Base-by-base conservation (phyloP, 768 basidiomycete genomes). In the Collybia sordida region DNA sequence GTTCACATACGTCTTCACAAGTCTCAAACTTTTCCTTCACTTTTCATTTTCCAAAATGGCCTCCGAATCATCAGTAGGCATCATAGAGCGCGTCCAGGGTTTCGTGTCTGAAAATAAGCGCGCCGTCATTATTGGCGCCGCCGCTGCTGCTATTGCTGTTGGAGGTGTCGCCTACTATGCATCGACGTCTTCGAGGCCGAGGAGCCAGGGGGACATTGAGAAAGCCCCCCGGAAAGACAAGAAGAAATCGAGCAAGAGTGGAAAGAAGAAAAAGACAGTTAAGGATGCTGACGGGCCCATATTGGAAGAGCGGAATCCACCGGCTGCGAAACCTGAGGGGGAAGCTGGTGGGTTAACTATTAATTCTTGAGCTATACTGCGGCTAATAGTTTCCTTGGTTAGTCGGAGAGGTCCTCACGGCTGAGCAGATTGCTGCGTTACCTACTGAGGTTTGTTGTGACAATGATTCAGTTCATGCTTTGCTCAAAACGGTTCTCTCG, bases 51-150 rank as follows among this genome's bases (percentile, higher is more conserved):
- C 24, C 28, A 51, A 53, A 58, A 59, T 56, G 55, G 52, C 55
- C 25, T 53, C 58, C 27, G 58, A 59, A 38, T 40, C 37, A 6
- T 14, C 58, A 27, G 42, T 52, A 23, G 43, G 55, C 31, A 36
- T 83, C 64, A 58, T 85, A 49, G 85, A 87, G 58, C 85, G 88
- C 61, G 71, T 86, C 11, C 82, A 85, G 38, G 67, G 72, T 59
- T 86, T 89, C 60, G 76, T 92, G 55, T 73, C 81, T 0, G 90
- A 93, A 59, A 82, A 96, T 72, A 90, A 83, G 73, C 82, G 83
- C 51, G 82, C 79, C n/a, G 65, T 93, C 18, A 63, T 90, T 36
- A 71, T 93, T 56, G 82, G 88, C 3, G 77, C 88, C 2, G 88
- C 86, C 0, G 86, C 85, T 0, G 88, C 85, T 15, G 77, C 80